phyloP scores from a whole-genome alignment of 2,329 filamentous ascomycete genomes.

The Aspergillus sp. region DNA sequence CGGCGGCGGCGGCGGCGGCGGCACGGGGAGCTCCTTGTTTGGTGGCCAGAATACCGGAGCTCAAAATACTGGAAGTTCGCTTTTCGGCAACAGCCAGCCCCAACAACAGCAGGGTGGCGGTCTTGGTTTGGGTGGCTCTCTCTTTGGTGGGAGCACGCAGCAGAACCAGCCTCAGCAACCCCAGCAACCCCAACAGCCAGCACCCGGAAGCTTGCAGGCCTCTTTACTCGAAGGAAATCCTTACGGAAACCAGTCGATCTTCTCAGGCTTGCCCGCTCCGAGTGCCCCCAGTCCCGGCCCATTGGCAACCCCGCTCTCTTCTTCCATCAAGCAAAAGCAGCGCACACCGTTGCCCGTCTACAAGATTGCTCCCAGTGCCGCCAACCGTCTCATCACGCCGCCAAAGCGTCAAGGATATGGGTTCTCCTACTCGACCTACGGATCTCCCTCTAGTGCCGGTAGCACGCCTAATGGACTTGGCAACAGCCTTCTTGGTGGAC shows the following conservation, averaged over 20 bases:
- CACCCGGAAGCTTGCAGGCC: slow-evolving; percentile 60
- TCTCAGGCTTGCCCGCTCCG: slow-evolving; percentile 68
- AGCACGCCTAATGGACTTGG: slow-evolving; percentile 69
- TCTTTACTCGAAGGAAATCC: slow-evolving; percentile 82
- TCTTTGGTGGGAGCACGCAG: slow-evolving; percentile 56
- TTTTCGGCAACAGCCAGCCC: slow-evolving; percentile 55
- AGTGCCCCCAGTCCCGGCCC: slow-evolving; percentile 74
- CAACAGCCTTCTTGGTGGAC: slow-evolving; percentile 59
- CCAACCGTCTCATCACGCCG: slow-evolving; percentile 77
- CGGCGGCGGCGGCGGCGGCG: slow-evolving; percentile 37
- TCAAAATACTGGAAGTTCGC: slow-evolving; percentile 47
- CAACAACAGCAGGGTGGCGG: slow-evolving; percentile 36
- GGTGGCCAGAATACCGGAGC: slow-evolving; percentile 31
- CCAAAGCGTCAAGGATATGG: slow-evolving; percentile 80
- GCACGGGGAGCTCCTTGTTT: slow-evolving; percentile 49
- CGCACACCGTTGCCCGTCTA: slow-evolving; percentile 80
- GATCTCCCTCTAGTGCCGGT: slow-evolving; percentile 69
- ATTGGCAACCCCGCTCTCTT: slow-evolving; percentile 82
- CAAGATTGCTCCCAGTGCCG: slow-evolving; percentile 79
- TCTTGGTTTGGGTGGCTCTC: slow-evolving; percentile 32
- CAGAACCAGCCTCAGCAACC: slow-evolving; percentile 54
- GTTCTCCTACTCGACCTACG: slow-evolving; percentile 90
- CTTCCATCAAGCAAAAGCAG: slow-evolving; percentile 73
- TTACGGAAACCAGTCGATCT: slow-evolving; percentile 85
- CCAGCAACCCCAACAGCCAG: slow-evolving; percentile 45